Percentiles rank a stretch among this genome's conserved stretches.
Evolutionary conservation across 1,139 yeast species (phyloP).

Genomic region (Ogataea hybrid): DNA sequence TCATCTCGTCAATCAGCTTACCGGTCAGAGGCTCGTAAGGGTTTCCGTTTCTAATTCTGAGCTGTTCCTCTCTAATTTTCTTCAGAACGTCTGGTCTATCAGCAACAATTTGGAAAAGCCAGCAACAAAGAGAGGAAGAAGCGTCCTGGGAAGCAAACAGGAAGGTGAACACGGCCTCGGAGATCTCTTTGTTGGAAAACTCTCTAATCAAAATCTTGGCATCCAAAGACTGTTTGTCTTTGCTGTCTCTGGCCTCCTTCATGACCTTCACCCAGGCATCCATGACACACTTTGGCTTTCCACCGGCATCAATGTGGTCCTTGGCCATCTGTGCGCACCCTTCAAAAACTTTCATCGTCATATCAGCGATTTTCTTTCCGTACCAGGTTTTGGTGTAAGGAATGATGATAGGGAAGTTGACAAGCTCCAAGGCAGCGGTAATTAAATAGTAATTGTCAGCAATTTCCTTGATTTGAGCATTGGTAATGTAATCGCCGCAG

Average conservation of each 20-base stretch:
- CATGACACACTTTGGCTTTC: constrained; percentile 82
- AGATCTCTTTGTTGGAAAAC: constrained; percentile 85
- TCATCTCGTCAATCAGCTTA: constrained; percentile 81
- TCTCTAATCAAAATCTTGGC: constrained; percentile 69
- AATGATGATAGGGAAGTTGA: constrained; percentile 92
- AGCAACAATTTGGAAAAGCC: constrained; percentile 95
- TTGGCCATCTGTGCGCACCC: constrained; percentile 86
- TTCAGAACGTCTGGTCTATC: constrained; percentile 89
- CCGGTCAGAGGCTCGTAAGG: constrained; percentile 58
- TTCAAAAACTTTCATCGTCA: constrained; percentile 89
- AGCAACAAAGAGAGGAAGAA: constrained; percentile 94
- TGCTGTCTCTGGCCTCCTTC: constrained; percentile 64
- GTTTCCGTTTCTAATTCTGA: constrained; percentile 77
- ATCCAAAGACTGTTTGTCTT: constrained; percentile 43
- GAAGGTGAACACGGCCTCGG: constrained; percentile 95
- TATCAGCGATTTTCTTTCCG: constrained; percentile 89
- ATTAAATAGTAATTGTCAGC: constrained; percentile 90
- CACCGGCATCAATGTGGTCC: constrained; percentile 67
- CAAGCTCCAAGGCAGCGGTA: constrained; percentile 94
- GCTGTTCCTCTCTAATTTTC: constrained; percentile 89
- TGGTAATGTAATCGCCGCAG: constrained; percentile 93
- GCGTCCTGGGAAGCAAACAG: constrained; percentile 98
- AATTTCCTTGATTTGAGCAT: constrained; percentile 78
- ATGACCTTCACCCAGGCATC: constrained; percentile 91
- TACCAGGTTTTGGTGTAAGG: constrained; percentile 98